Conservation (phyloP, 2,329 filamentous ascomycete species). For the Arthrobotrys iridis region DNA sequence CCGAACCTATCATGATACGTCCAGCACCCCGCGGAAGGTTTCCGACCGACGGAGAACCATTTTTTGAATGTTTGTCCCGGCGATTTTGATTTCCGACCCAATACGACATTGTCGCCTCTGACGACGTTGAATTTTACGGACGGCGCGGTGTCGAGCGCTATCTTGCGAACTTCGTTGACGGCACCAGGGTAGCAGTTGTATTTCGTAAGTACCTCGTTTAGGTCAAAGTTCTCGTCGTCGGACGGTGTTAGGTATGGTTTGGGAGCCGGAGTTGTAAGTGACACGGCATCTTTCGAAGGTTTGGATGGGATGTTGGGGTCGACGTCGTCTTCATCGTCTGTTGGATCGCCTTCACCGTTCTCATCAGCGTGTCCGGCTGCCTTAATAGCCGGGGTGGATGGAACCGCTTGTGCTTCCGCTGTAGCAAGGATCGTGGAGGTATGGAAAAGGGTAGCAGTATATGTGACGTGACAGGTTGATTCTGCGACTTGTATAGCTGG, state of each 20-base stretch:
- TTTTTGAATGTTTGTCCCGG: slow-evolving; percentile 21
- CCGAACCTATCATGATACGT: slow-evolving; percentile 37
- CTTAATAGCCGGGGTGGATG: not conserved
- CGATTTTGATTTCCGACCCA: slow-evolving; percentile 31
- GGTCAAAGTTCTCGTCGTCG: slow-evolving; percentile 37
- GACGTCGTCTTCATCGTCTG: slow-evolving; percentile 2
- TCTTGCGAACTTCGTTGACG: slow-evolving; percentile 25
- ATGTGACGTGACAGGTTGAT: slow-evolving; percentile 35
- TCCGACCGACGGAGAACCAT: slow-evolving; percentile 42
- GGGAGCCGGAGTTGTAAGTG: slow-evolving; percentile 19
- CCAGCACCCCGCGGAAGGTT: slow-evolving; percentile 47
- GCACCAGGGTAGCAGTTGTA: slow-evolving; percentile 42
- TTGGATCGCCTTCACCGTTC: not conserved
- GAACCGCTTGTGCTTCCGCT: not conserved
- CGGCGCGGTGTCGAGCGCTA: slow-evolving; percentile 31
- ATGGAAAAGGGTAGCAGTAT: slow-evolving; percentile 25
- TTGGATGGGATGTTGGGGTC: not conserved
- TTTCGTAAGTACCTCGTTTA: slow-evolving; percentile 48
- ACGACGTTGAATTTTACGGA: slow-evolving; percentile 47
- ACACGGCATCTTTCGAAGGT: not conserved
- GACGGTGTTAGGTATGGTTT: slow-evolving; percentile 15
- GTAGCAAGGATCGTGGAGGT: slow-evolving; percentile 34
- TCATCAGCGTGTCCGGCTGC: not conserved
- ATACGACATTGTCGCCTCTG: slow-evolving; percentile 45
- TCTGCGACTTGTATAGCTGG: slow-evolving; percentile 22